Evolutionary conservation across 805 yeast species (phyloP), one percentile per base, ranked within the genome.

Genomic region (Yarrowia sp.): DNA sequence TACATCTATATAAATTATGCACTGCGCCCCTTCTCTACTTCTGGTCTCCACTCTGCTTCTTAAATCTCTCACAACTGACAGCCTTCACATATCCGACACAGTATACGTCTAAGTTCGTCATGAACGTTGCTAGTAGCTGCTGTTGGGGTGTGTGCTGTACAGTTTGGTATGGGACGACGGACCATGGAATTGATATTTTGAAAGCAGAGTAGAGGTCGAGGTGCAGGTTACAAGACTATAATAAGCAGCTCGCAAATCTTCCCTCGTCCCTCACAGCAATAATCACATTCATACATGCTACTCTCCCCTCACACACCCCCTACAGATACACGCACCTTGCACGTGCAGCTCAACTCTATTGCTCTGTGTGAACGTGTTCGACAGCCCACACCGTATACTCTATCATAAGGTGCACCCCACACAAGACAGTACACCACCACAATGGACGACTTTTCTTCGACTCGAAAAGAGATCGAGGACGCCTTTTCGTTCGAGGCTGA

Each of bases 401-500:
- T 19, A 41, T 26, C 30, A 26, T n/a, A 26, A 26, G 30, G 30
- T 26, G 30, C 24, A 24, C 41, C 30, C 40, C 58, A 51, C 58
- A 21, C 28, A 32, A 33, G 16, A 49, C 26, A 16, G 6, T 17
- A 1, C 7, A 30, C 38, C 17, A 3, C 17, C 19, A 30, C 19
- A 3, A 54, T 54, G 61, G 61, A 54, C 46, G 61, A 54, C 6
- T 54, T 36, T 19, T 22, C 46, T 17, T 54, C 61, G n/a, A 17
- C 38, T n/a, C 46, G 44, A 28, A 54, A 54, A 19, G 61, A 54
- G 40, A 38, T 26, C 28, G 61, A 38, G 24, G 61, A 54, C 33
- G 46, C 61, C 40, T 51, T 51, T 22, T 51, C 58, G 58, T 51
- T 51, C 41, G 58, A 51, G 41, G 32, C 22, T 30, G 32, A 35